phyloP scores from a whole-genome alignment of 1,139 yeast species.

The Magnusiomyces magnusii region DNA sequence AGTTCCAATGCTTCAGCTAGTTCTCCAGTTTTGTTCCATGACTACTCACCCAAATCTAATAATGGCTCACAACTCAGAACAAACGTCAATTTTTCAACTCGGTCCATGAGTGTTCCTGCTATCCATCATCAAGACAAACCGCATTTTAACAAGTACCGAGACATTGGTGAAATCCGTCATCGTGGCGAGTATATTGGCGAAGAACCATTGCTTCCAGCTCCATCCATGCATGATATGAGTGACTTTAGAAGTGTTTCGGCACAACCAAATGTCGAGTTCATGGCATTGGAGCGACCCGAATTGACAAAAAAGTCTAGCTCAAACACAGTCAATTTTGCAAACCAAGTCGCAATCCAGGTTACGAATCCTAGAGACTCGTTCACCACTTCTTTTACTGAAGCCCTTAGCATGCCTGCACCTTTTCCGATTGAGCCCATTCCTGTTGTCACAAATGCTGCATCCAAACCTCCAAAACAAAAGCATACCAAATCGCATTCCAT shows the following conservation, averaged over 20 bases:
- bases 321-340: background rate
- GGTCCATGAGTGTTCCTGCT: background rate
- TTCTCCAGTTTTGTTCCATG: background rate
- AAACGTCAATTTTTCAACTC: too few species aligned
- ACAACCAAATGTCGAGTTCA: background rate
- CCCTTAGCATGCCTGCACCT: slow-evolving; percentile 3
- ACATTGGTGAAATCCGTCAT: background rate
- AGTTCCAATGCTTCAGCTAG: background rate
- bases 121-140: background rate
- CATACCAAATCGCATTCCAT: background rate
- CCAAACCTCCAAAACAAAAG: background rate
- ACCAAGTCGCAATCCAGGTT: background rate
- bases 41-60: background rate
- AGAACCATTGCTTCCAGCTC: slow-evolving; percentile 4
- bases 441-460: background rate
- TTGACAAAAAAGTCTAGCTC: background rate
- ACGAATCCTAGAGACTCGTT: background rate
- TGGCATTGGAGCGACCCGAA: background rate
- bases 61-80: background rate
- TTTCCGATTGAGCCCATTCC: background rate
- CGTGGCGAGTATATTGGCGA: background rate
- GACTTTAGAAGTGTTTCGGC: background rate
- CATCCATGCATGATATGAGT: background rate
- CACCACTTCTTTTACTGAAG: slow-evolving; percentile 2
- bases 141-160: background rate